These are phyloP conservation scores for Aureobasidium sp. DNA, from an alignment of 2,329 filamentous ascomycete species.

Conservation along the genomic window DNA sequence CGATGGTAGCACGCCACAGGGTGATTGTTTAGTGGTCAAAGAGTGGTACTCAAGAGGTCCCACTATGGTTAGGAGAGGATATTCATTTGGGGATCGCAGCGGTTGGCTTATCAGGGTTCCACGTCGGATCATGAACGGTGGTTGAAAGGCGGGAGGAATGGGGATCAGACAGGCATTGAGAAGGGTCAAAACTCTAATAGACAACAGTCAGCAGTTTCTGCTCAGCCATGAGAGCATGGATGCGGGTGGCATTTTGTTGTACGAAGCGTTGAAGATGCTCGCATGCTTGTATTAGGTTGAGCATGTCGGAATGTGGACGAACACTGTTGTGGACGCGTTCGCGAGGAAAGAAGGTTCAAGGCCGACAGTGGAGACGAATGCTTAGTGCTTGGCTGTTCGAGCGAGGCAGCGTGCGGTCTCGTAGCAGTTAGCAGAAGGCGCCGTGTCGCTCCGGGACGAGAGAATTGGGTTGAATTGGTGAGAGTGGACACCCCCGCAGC, in stretches of 20 bases:
- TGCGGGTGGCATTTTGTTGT: not conserved
- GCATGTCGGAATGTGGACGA: not conserved
- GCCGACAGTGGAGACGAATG: constrained; percentile 8
- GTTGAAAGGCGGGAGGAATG: not conserved
- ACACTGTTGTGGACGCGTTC: not conserved
- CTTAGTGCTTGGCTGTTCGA: not conserved
- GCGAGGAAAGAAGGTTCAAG: not conserved
- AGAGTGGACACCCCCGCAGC: not conserved
- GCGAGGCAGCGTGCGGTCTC: not conserved
- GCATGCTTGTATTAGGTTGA: not conserved
- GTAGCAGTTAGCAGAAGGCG: not conserved
- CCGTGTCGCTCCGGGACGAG: not conserved
- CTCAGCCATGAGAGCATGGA: not conserved
- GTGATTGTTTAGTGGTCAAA: not conserved
- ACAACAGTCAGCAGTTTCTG: not conserved
- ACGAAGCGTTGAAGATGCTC: not conserved
- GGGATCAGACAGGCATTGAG: not conserved
- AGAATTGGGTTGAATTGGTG: not conserved
- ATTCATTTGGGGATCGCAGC: not conserved
- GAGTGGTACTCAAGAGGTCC: not conserved
- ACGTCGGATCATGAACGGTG: not conserved
- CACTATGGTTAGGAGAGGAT: not conserved
- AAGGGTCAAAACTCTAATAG: constrained; percentile 1
- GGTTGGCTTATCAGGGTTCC: constrained; percentile 1
- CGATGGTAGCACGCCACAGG: not conserved